These are phyloP conservation scores for Gaeumannomyces sp. DNA, from an alignment of 2,329 filamentous ascomycete genomes.

Conservation along the genomic window DNA sequence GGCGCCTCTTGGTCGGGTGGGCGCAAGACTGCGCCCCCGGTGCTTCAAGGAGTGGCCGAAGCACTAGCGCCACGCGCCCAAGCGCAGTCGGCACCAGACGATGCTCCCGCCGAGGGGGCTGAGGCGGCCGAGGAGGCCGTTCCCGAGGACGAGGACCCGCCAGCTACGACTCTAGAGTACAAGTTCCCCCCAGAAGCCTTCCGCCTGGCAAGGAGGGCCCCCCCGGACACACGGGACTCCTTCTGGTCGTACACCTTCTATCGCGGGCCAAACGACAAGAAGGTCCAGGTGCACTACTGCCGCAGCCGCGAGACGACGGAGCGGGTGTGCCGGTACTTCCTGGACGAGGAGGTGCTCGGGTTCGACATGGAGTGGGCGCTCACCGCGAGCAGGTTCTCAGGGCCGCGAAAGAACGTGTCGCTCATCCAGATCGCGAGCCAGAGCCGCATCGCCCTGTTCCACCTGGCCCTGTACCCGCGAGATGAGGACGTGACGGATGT, in stretches of 20 bases:
- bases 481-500: constrained; percentile 55
- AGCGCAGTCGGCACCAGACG: constrained; percentile 1
- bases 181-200: constrained; percentile 42
- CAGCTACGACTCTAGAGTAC: constrained; percentile 35
- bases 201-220: constrained; percentile 40
- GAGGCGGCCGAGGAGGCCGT: constrained; percentile 8
- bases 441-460: constrained; percentile 72
- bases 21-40: neutral
- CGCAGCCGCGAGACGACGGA: constrained; percentile 62
- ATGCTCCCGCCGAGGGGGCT: neutral
- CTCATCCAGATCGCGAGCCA: constrained; percentile 78
- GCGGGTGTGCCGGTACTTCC: constrained; percentile 58
- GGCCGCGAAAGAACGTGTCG: constrained; percentile 64
- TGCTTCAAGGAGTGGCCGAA: neutral
- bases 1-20: neutral
- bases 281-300: constrained; percentile 73
- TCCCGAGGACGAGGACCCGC: constrained; percentile 22
- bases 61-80: no score
- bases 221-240: constrained; percentile 38
- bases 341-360: constrained; percentile 65
- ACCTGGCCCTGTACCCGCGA: constrained; percentile 58
- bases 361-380: constrained; percentile 84
- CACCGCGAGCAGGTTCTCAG: constrained; percentile 37
- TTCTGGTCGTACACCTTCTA: constrained; percentile 69
- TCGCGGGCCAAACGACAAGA: constrained; percentile 43